phyloP scores from a whole-genome alignment of 352 stramenopile species.

The Pythium rhizo-oryzae region DNA sequence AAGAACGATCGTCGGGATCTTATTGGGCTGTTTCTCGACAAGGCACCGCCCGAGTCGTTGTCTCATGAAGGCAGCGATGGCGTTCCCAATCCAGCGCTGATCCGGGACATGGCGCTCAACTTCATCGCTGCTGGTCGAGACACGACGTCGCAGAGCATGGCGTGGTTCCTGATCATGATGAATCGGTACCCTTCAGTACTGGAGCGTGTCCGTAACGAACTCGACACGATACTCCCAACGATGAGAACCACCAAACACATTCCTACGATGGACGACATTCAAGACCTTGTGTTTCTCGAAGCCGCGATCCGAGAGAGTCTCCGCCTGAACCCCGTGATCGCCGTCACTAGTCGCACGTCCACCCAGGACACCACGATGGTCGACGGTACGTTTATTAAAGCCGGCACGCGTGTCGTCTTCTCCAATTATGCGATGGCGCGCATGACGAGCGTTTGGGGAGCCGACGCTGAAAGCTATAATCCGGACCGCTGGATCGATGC shows the following conservation, averaged over 20 bases:
- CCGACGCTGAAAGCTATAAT: slow-evolving; percentile 55
- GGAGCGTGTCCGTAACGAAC: slow-evolving; percentile 43
- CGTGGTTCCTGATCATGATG: slow-evolving; percentile 82
- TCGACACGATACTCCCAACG: slow-evolving; percentile 37
- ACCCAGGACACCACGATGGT: slow-evolving; percentile 52
- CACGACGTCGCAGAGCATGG: slow-evolving; percentile 67
- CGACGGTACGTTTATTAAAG: slow-evolving; percentile 57
- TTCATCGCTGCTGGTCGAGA: slow-evolving; percentile 80
- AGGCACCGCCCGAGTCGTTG: slow-evolving; percentile 5
- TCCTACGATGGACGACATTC: slow-evolving; percentile 48
- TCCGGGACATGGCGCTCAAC: slow-evolving; percentile 78
- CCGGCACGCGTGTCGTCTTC: slow-evolving; percentile 45
- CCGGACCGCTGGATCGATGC: slow-evolving; percentile 68
- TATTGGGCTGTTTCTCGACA: slow-evolving; percentile 51
- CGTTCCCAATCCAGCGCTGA: slow-evolving; percentile 32
- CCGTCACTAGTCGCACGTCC: slow-evolving; percentile 41
- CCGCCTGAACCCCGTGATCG: slow-evolving; percentile 56
- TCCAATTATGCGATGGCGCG: slow-evolving; percentile 50
- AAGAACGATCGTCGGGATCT: slow-evolving; percentile 31
- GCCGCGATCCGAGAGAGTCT: slow-evolving; percentile 66
- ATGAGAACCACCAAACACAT: slow-evolving; percentile 19
- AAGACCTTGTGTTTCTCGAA: slow-evolving; percentile 59
- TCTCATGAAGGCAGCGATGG: slow-evolving; percentile 3
- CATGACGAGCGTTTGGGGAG: slow-evolving; percentile 47
- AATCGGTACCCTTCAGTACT: slow-evolving; percentile 61